Evolutionary conservation across 805 yeast genomes (phyloP), one percentile per base, ranked within the genome.

Genomic region (Schizosaccharomyces octosporus): DNA sequence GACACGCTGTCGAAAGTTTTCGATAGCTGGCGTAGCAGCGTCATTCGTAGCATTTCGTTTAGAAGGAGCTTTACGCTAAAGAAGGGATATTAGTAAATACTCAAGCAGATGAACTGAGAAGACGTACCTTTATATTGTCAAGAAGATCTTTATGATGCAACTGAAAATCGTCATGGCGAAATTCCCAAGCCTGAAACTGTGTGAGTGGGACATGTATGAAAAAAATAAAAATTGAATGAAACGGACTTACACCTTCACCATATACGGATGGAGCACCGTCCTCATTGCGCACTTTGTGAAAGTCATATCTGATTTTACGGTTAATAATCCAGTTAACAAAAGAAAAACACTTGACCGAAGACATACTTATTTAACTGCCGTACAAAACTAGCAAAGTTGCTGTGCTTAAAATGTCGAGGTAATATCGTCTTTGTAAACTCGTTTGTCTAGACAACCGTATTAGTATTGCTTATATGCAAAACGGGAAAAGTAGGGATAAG

Each of bases 301-400:
- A 93, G 72, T 90, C 98, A 13, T 51, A 51, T 69, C 93, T 93
- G 24, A 21, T 55, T 24, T 24, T 51, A 3, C 7, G 36, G 51
- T 41, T 29, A 39, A 36, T 4, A 55, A 24, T 2, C 27, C 27
- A 27, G n/a, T n/a, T 3, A 6, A 3, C 21, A 1, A 17, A 60
- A 21, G 13, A 55, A 48, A 19, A 6, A 48, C 13, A 43, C 21
- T 19, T 17, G 27, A 13, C n/a, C 2, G 7, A 51, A 51, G n/a
- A 51, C 57, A 19, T 63, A 63, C 72, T 93, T 93, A 76, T 93
- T 93, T 67, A 93, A 76, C 70, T 93, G 98, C 58, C 98, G 79
- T 24, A 90, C 97, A 74, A 90, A 90, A 66, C 89, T 81, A 45
- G 97, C 90, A 73, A 90, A 93, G 73, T 93, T 93, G 63, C 87